Evolutionary conservation across 2,329 filamentous ascomycete species (phyloP), one percentile per base, ranked within the genome.

Genomic region (Metarhizium humberi): DNA sequence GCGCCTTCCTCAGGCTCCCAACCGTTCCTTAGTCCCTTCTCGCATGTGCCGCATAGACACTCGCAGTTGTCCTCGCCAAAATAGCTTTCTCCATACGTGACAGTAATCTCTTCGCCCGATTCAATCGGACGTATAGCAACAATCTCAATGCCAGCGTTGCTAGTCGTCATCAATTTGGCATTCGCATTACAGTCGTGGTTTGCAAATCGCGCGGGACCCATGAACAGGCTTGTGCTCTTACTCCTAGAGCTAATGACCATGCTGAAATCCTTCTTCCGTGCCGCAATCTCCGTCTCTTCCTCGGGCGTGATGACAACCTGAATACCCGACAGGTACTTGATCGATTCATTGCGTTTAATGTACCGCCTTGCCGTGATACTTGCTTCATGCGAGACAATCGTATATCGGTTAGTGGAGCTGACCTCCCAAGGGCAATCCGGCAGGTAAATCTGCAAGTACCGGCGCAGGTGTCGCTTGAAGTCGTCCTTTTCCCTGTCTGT

Each of bases 131-230:
- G 84, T 38, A 85, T 83, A 3, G 94, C 90, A 51, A 95, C 83
- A 55, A 99, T 92, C 66, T 95, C 88, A 75, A 99, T 96, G 40
- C 90, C 90, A 56, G 92, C 85, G 55, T 86, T 83, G 49, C 91
- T 90, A 40, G 84, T 87, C 40, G 90, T 96, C 62, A 89, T 86
- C 48, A 99, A 80, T 66, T 86, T 83, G 8, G 92, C 92, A 73
- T 97, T 99, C 36, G 94, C 90, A 62, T 88, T 81, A 73, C 94
- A 99, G 70, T 99, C 94, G 71, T 99, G 94, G 67, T 99, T 99
- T 30, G 94, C 91, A 69, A 99, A 97, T 52, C 94, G 85, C 38
- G 94, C 94, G 7, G 94, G 95, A 0, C 94, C 94, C 67, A 99
- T 85, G 67, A 99, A 97, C 46, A 99, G 76, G 52, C 90, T 95